Evolutionary conservation across 192 early-diverging fungal genomes (phyloP).

Genomic region (Phycomyces blakesleeanus): DNA sequence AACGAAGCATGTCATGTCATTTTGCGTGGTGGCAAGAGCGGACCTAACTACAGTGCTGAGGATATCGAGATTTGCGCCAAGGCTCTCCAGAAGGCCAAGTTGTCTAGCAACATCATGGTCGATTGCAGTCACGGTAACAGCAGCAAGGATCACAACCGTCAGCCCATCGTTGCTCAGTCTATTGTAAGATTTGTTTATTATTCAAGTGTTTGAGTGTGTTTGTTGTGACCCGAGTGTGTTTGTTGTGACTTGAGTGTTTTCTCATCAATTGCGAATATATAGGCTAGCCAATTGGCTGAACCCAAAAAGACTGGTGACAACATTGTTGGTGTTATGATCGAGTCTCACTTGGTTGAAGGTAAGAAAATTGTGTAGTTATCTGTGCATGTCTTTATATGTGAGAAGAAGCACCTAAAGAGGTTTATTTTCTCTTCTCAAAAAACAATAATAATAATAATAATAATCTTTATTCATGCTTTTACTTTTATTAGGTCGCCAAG

Average conservation of each 20-base stretch:
- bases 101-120: slow-evolving; percentile 74
- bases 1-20: slow-evolving; percentile 94
- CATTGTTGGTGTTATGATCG: slow-evolving; percentile 94
- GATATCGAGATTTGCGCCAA: slow-evolving; percentile 56
- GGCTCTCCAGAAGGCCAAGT: slow-evolving; percentile 58
- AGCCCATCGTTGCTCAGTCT: slow-evolving; percentile 75
- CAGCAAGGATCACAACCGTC: slow-evolving; percentile 79
- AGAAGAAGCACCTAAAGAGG: too few relatives aligned
- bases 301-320: slow-evolving; percentile 61
- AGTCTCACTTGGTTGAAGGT: slow-evolving; percentile 85
- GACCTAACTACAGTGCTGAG: slow-evolving; percentile 86
- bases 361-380: too few relatives aligned
- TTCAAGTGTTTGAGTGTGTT: too few relatives aligned
- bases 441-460: too few relatives aligned
- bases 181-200: too few relatives aligned
- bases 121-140: slow-evolving; percentile 97
- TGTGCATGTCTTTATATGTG: too few relatives aligned
- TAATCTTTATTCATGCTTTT: too few relatives aligned
- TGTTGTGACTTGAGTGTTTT: background rate
- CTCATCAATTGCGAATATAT: background rate
- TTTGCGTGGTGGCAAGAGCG: slow-evolving; percentile 79
- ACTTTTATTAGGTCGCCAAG: slow-evolving; percentile 49
- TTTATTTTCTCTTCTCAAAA: too few relatives aligned
- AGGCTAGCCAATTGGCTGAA: slow-evolving; percentile 54
- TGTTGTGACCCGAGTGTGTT: too few relatives aligned